phyloP scores from a whole-genome alignment of 805 yeast genomes.

The Myxozyma lipomycoides region DNA sequence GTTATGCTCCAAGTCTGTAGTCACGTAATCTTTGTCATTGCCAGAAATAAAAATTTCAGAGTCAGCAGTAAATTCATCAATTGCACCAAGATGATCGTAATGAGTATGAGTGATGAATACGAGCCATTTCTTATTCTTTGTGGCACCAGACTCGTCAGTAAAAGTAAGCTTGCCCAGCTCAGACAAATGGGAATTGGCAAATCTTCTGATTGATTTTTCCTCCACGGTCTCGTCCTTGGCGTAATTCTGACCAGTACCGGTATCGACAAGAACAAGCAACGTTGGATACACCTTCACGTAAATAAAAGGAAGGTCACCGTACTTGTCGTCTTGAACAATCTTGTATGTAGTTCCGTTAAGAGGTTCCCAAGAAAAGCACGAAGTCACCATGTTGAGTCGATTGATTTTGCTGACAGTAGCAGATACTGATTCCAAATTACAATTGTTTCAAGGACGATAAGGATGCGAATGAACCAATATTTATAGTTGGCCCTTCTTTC shows the following conservation, averaged over 20 bases:
- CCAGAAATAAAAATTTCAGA: conserved; percentile 25
- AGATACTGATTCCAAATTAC: too few relatives aligned
- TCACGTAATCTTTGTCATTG: conserved; percentile 19
- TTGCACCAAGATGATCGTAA: conserved; percentile 27
- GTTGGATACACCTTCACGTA: conserved; percentile 27
- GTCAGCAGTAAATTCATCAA: conserved; percentile 24
- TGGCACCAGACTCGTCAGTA: conserved; percentile 8
- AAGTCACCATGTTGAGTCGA: conserved; percentile 9
- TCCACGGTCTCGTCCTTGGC: conserved; percentile 23
- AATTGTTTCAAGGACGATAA: too few relatives aligned
- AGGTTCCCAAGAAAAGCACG: conserved; percentile 17
- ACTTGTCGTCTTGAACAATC: conserved; percentile 24
- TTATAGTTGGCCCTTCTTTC: too few relatives aligned
- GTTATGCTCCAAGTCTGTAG: conserved; percentile 24
- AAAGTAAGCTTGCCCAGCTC: conserved; percentile 13
- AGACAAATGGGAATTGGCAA: conserved; percentile 15
- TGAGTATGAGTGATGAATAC: conserved; percentile 28
- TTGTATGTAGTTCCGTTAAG: conserved; percentile 23
- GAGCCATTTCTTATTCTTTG: conserved; percentile 25
- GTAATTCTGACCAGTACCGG: conserved; percentile 26
- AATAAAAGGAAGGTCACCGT: conserved; percentile 25
- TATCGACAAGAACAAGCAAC: conserved; percentile 21
- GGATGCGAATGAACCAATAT: too few relatives aligned
- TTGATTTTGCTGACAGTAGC: too few relatives aligned
- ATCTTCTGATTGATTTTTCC: conserved; percentile 21